Base-by-base conservation (phyloP, 192 early-diverging fungal genomes). In the Coemansia sp. region DNA sequence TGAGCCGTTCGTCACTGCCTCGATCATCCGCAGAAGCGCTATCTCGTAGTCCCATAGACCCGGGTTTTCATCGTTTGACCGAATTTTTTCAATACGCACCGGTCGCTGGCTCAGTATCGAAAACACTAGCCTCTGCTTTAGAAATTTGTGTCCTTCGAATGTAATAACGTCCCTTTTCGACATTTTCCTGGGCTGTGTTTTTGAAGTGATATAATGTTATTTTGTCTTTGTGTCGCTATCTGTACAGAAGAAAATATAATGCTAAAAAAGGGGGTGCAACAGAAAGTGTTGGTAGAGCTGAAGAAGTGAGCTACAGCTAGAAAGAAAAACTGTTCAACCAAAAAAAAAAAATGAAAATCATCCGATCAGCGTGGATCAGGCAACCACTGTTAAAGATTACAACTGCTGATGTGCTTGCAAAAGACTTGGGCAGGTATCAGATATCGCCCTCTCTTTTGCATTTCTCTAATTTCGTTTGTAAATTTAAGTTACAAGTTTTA, bases 31-130 rank as follows among this genome's bases (percentile, higher is more conserved):
- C 39, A 99, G 84, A 64, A 99, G 95, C 20, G 83, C 86, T 20
- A 90, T 87, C 77, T 99, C 97, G 67, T 88, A 97, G 85, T 99
- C 95, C 74, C 83, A 72, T 10, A 98, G 84, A 48, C 96, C 96
- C 20, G 95, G 93, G 78, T 91, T 86, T 56, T 89, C 87, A 67
- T 94, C 92, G 65, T 94, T 86, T 10, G 89, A 71, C 26, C 97
- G 87, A 77, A 99, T 97, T 69, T 91, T 87, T 65, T 94, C 90
- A 71, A 99, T 94, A 64, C 91, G 88, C 40, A 99, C 77, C 2
- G 90, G 72, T 49, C 87, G 88, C 66, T 91, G 89, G 61, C 89
- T 89, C 52, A 99, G 79, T 25, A 92, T 91, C 26, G 95, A 88
- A 37, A 99, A 79, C 15, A 99, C 85, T 53, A 99, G 86, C 39